Evolutionary conservation across 805 yeast species (phyloP), one percentile per base, ranked within the genome.

Genomic region (Metschnikowia cerradonensis): DNA sequence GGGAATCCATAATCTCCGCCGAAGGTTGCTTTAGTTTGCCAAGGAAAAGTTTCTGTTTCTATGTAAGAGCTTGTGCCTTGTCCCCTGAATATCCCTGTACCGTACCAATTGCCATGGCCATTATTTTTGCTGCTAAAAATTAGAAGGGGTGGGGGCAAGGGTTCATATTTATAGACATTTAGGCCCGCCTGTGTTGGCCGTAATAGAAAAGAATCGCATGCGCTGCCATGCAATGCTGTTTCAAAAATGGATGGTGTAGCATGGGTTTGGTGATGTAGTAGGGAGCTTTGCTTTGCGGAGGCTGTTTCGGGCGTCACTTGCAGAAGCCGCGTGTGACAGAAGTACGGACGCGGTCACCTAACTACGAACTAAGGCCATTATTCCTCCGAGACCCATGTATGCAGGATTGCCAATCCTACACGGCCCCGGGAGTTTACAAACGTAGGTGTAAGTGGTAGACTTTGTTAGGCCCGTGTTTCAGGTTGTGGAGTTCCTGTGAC

Each of bases 251-350:
- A 11, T 13, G 43, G 22, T 8, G 43, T 40, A 10, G 6, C 20
- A 40, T 15, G 43, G 13, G 11, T n/a, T 22, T 40, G 43, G 22
- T 40, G 43, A 40, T 40, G 34, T 30, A n/a, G 42, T 23, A 39
- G 20, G 42, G 42, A 19, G 20, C 31, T n/a, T 23, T 19, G n/a
- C 42, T 10, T 14, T 39, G 42, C 33, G 20, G 23, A 11, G 26
- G 30, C n/a, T 39, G 42, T 39, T 23, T 39, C 32, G n/a, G 32
- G 42, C 20, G 43, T 40, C 31, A 22, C 43, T 40, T 40, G 43
- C 43, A 40, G 34, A n/a, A 40, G 43, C 43, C 22, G 43, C 43
- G 42, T 26, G 10, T 13, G 13, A 32, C 33, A 15, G 11, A n/a
- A 26, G 11, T 30, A 40, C 43, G 43, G 31, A 17, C 15, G 31